Conservation (phyloP, 768 basidiomycete genomes). For the Lentinula boryana region DNA sequence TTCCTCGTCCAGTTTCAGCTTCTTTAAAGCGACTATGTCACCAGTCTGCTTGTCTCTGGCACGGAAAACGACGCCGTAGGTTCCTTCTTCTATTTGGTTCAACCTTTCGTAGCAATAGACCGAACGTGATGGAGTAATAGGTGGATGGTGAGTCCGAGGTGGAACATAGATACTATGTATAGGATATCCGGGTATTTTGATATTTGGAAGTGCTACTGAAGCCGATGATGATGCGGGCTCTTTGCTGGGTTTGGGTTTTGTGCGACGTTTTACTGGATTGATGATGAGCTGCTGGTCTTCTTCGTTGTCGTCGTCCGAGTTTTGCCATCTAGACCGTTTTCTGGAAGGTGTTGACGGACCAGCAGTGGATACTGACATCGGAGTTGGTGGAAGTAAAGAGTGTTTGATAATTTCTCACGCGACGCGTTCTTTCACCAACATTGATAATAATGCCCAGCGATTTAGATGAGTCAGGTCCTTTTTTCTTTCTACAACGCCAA, state of each 20-base stretch:
- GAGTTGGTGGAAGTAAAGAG: not conserved
- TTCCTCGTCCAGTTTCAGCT: constrained; percentile 96
- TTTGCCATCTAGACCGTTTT: constrained; percentile 76
- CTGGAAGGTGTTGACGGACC: constrained; percentile 52
- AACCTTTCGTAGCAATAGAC: constrained; percentile 92
- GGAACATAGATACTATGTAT: constrained; percentile 70
- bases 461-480: constrained; percentile 16
- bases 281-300: constrained; percentile 26
- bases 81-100: constrained; percentile 98
- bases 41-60: constrained; percentile 92
- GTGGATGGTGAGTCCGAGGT: constrained; percentile 68
- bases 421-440: not conserved
- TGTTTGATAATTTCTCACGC: not conserved
- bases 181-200: constrained; percentile 13
- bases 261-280: constrained; percentile 48
- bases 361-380: constrained; percentile 22
- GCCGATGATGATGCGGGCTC: constrained; percentile 8
- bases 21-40: constrained; percentile 95
- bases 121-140: constrained; percentile 81
- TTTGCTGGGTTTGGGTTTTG: constrained; percentile 35
- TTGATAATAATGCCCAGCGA: constrained; percentile 17
- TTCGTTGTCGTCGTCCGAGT: constrained; percentile 38
- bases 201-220: constrained; percentile 10
- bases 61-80: constrained; percentile 96
- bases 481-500: not conserved